Evolutionary conservation across 164 flowering plant genomes (phyloP).

Genomic region (Macadamia tetraphylla): DNA sequence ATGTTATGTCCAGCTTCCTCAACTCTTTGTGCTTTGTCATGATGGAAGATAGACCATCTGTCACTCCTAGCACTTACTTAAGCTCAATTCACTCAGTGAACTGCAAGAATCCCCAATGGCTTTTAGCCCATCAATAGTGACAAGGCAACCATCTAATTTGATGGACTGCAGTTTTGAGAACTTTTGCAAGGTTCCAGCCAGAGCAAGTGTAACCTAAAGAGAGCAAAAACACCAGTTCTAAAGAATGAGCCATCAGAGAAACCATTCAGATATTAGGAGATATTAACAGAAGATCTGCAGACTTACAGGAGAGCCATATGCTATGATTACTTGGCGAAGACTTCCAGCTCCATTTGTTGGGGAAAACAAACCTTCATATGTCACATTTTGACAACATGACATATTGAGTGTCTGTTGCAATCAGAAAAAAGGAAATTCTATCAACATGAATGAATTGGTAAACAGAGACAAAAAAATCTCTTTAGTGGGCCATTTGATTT

Average conservation of each 20-base stretch:
- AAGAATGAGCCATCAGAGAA: neutral
- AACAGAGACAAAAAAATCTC: neutral
- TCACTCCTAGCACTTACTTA: conserved; percentile 87
- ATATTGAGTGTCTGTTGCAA: conserved; percentile 62
- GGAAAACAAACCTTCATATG: conserved; percentile 55
- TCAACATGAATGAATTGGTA: neutral
- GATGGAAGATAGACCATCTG: conserved; percentile 66
- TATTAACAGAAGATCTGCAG: neutral
- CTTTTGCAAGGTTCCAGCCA: conserved; percentile 50
- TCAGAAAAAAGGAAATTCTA: neutral
- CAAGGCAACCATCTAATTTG: conserved; percentile 69
- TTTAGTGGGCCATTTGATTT: neutral
- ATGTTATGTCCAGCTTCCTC: conserved; percentile 76
- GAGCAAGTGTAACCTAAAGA: conserved; percentile 60
- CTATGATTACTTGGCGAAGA: conserved; percentile 49
- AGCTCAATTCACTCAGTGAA: conserved; percentile 63
- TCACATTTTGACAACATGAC: conserved; percentile 65
- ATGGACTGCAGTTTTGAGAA: conserved; percentile 60
- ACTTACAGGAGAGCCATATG: conserved; percentile 69
- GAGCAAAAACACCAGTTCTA: conserved; percentile 8
- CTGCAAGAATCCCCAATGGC: conserved; percentile 58
- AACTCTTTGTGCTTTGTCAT: conserved; percentile 55
- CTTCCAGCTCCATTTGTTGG: conserved; percentile 39
- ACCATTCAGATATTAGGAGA: conserved; percentile 1
- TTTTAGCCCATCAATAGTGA: conserved; percentile 59